Evolutionary conservation across 305 asterid species (phyloP).

Genomic region (Fraxinus nigra): DNA sequence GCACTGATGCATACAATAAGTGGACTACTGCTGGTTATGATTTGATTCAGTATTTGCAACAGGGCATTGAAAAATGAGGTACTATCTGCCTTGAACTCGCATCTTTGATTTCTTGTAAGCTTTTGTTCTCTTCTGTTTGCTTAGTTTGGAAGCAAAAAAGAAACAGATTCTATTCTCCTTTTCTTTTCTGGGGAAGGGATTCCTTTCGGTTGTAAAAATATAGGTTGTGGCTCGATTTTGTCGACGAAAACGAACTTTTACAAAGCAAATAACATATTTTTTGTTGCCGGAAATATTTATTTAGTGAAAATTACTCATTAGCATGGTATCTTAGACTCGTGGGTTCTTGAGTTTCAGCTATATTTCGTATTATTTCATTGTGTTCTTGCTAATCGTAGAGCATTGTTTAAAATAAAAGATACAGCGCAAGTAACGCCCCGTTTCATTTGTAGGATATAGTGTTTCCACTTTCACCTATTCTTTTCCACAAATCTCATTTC

Average conservation of each 20-base stretch:
- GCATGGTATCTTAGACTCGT: neutral
- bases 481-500: neutral
- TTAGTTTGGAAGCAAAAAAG: neutral
- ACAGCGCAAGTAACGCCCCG: neutral
- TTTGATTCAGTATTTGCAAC: constrained; percentile 92
- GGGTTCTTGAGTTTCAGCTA: neutral
- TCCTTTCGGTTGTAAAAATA: neutral
- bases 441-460: too few species aligned
- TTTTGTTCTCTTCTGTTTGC: neutral
- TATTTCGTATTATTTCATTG: neutral
- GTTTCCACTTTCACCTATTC: neutral
- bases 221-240: neutral
- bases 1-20: constrained; percentile 91
- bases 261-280: neutral
- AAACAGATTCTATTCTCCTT: neutral
- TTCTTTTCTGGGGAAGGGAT: neutral
- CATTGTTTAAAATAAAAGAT: neutral
- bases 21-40: constrained; percentile 98
- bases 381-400: neutral
- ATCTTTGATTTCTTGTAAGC: constrained; percentile 25
- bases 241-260: neutral
- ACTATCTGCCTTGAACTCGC: constrained; percentile 15
- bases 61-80: constrained; percentile 85
- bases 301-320: neutral
- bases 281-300: neutral